A percentile compares a stretch with the other conserved stretches of the same genome.
phyloP scores from a whole-genome alignment of 1,139 yeast species.

The Yamadazyma triangularis region DNA sequence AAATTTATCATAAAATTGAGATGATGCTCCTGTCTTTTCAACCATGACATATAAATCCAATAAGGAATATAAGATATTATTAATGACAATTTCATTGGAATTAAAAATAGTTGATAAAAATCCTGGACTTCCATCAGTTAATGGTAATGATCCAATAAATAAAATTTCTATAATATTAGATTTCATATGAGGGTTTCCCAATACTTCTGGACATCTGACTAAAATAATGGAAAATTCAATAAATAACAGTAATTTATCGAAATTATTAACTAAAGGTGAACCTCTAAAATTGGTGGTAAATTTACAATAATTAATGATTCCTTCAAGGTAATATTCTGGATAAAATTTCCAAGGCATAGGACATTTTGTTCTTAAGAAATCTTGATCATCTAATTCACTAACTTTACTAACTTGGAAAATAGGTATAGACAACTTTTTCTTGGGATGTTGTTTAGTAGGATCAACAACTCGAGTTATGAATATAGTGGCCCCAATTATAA shows the following conservation, averaged over 20 bases:
- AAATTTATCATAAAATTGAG: conserved; percentile 95
- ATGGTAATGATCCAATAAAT: conserved; percentile 68
- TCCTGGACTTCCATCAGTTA: conserved; percentile 60
- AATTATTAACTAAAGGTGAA: conserved; percentile 56
- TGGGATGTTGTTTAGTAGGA: conserved; percentile 64
- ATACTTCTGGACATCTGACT: conserved; percentile 77
- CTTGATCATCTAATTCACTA: conserved; percentile 62
- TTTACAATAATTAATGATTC: conserved; percentile 70
- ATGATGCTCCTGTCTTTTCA: conserved; percentile 92
- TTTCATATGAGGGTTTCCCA: conserved; percentile 92
- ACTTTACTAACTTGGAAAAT: conserved; percentile 49
- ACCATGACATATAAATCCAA: conserved; percentile 90
- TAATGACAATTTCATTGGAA: conserved; percentile 55
- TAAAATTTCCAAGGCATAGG: conserved; percentile 77
- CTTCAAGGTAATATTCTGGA: conserved; percentile 87
- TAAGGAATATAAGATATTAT: conserved; percentile 73
- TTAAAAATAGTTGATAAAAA: conserved; percentile 65
- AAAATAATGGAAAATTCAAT: conserved; percentile 71
- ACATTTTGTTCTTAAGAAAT: conserved; percentile 56
- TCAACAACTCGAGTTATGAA: conserved; percentile 71
- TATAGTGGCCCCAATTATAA: conserved; percentile 68
- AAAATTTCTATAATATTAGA: conserved; percentile 77
- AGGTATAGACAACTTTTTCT: conserved; percentile 54
- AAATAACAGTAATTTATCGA: conserved; percentile 49
- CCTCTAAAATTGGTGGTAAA: conserved; percentile 56